Evolutionary conservation across 306 rosid genomes (phyloP), one percentile per base, ranked within the genome.

Genomic region (Sindora glabra): DNA sequence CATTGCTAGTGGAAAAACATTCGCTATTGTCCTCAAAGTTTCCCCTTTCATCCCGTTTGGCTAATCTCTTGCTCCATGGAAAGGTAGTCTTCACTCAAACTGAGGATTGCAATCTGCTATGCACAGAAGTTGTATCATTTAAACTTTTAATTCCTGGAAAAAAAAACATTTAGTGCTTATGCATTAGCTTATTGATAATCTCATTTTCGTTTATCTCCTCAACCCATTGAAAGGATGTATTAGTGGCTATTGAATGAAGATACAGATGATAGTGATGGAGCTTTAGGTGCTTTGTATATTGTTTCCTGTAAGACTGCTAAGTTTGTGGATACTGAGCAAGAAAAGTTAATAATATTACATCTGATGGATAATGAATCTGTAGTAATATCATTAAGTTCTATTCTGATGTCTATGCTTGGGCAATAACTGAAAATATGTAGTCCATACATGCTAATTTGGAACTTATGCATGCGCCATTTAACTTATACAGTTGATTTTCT

Each of bases 61-160:
- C 76, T 64, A 32, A 68, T 64, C 38, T 15, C 74, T 75, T 74
- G 59, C 45, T 65, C 44, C 30, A 13, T 64, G 77, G 59, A 62
- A 75, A 81, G 88, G 95, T 87, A 81, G 62, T 57, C 57, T 59
- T 56, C 26, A 29, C 66, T 13, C 8, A 33, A 78, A 55, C 49
- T 69, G 33, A 66, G 48, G 37, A 25, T 15, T 48, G 24, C 37
- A n/a, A 64, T 49, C 16, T 66, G 51, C 51, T 47, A 25, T 68
- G 61, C 60, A 48, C 38, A 33, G 15, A 71, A 29, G 24, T 36
- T 62, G 19, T n/a, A 24, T 42, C 48, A 59, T 66, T 42, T 65
- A 21, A 47, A 30, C 22, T 42, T 54, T 58, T 33, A 48, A 34
- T 49, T 62, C 51, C 42, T 62, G 4, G 18, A 21, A 40, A 56